These are phyloP conservation scores for Geum urbanum DNA, from an alignment of 306 rosid species.

Conservation along the genomic window DNA sequence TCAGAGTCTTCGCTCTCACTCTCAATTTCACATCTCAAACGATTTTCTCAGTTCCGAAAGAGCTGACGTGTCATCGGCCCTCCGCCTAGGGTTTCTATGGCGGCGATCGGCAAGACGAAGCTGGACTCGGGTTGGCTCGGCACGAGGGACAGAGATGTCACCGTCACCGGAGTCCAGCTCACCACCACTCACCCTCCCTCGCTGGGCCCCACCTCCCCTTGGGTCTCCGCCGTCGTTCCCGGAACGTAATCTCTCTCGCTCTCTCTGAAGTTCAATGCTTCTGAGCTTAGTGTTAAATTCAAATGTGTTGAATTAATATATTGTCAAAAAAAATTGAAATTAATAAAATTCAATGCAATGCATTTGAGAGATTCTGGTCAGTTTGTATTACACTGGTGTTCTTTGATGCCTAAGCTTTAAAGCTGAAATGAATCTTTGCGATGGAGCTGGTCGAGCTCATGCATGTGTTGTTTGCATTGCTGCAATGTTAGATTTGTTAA, in stretches of 20 bases:
- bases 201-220: constrained; percentile 48
- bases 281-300: background rate
- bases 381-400: background rate
- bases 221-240: constrained; percentile 84
- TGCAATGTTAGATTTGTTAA: no score
- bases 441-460: no score
- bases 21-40: background rate
- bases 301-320: background rate
- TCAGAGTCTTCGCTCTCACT: background rate
- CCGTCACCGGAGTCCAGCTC: constrained; percentile 64
- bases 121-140: constrained; percentile 82
- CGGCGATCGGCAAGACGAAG: constrained; percentile 37
- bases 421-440: background rate
- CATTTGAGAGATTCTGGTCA: background rate
- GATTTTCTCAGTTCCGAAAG: background rate
- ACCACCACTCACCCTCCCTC: constrained; percentile 80
- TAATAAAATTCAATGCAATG: background rate
- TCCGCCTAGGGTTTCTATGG: constrained; percentile 26
- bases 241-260: constrained; percentile 65
- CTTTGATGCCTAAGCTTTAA: background rate
- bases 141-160: constrained; percentile 70
- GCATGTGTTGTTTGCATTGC: no score
- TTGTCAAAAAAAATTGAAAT: background rate
- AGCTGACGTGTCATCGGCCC: background rate
- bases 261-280: background rate